phyloP scores from a whole-genome alignment of 257 asterid species.

The Primulina eburnea region DNA sequence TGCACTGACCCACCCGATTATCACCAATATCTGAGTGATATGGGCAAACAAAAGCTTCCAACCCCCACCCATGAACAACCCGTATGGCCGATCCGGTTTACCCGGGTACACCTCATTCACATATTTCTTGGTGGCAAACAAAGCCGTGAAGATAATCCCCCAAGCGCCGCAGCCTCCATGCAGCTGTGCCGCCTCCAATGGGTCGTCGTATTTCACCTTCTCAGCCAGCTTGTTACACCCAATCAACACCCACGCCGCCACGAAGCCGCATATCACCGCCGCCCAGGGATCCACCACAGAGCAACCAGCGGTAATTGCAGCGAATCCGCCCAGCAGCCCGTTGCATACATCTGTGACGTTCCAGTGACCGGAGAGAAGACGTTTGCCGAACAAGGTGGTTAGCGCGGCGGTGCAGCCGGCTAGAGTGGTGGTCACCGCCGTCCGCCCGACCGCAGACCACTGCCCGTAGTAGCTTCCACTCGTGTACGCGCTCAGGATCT shows the following conservation, averaged over 20 bases:
- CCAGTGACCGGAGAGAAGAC: slow-evolving; percentile 83
- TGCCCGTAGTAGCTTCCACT: slow-evolving; percentile 65
- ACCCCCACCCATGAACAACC: slow-evolving; percentile 93
- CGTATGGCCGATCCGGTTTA: slow-evolving; percentile 56
- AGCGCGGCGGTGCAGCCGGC: slow-evolving; percentile 94
- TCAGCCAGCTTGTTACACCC: slow-evolving; percentile 77
- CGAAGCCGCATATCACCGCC: slow-evolving; percentile 79
- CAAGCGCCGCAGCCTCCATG: slow-evolving; percentile 95
- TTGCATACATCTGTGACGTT: slow-evolving; percentile 87
- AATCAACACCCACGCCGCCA: slow-evolving; percentile 74
- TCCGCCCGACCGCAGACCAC: slow-evolving; percentile 93
- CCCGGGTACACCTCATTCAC: slow-evolving; percentile 73
- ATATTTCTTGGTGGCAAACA: slow-evolving; percentile 58
- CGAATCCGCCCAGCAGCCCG: slow-evolving; percentile 86
- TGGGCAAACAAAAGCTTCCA: slow-evolving; percentile 68
- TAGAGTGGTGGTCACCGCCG: slow-evolving; percentile 86
- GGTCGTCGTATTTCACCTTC: slow-evolving; percentile 63
- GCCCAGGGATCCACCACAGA: slow-evolving; percentile 99
- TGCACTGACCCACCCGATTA: slow-evolving; percentile 74
- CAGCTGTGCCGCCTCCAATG: slow-evolving; percentile 86
- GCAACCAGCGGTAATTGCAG: slow-evolving; percentile 87
- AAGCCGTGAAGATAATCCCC: slow-evolving; percentile 76
- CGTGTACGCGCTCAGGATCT: slow-evolving; percentile 41
- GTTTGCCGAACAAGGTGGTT: slow-evolving; percentile 71
- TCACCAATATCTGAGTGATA: slow-evolving; percentile 66